A percentile compares a stretch with the other conserved stretches of the same genome.
These are phyloP conservation scores for Solanum hybrid DNA, from an alignment of 305 asterid species.

Conservation along the genomic window DNA sequence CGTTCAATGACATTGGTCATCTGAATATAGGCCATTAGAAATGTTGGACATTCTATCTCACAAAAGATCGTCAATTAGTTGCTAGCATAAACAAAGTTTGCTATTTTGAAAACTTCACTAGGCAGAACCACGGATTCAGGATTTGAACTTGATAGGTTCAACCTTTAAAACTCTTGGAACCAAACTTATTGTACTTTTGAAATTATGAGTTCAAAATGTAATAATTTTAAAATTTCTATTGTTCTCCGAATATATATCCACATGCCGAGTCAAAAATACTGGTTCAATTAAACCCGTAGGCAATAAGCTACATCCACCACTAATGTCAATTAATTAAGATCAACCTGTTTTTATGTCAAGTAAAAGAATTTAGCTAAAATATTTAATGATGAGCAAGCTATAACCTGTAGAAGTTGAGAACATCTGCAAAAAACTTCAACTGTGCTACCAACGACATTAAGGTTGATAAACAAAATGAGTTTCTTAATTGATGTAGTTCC, in stretches of 20 bases:
- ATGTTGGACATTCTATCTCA: neutral
- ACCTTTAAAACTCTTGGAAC: neutral
- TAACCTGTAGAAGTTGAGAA: conserved; percentile 79
- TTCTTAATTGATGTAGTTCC: conserved; percentile 45
- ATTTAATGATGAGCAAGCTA: neutral
- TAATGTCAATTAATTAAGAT: neutral
- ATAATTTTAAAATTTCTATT: neutral
- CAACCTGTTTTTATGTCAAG: neutral
- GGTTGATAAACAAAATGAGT: conserved; percentile 40
- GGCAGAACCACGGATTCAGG: neutral
- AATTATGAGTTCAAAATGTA: neutral
- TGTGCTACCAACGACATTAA: conserved; percentile 49
- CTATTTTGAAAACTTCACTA: neutral
- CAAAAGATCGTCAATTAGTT: neutral
- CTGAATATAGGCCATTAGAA: neutral
- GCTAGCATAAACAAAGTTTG: neutral
- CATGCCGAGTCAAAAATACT: neutral
- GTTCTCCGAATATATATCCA: neutral
- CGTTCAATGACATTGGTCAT: neutral
- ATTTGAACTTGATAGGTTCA: neutral
- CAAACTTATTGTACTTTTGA: neutral
- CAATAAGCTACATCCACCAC: neutral
- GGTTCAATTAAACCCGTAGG: neutral
- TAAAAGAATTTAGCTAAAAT: neutral
- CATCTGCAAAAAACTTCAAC: conserved; percentile 57